A percentile compares a stretch with the other conserved stretches of the same genome.
Conservation (phyloP, 1,139 yeast species). For the Candida pseudocylindracea region DNA sequence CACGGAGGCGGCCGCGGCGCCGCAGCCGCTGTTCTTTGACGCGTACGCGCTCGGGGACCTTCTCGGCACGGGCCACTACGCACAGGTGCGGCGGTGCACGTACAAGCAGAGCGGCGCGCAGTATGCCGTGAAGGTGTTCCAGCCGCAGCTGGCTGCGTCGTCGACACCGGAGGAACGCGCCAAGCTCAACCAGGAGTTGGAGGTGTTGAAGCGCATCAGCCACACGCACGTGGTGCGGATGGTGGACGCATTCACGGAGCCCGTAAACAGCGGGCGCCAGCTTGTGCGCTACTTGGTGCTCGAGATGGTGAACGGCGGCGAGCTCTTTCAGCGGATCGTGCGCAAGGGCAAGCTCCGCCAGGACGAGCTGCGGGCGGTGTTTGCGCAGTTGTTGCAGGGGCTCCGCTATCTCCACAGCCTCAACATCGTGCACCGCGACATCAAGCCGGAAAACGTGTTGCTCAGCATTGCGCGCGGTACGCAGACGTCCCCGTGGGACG, state of each 20-base stretch:
- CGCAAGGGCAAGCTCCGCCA: constrained; percentile 36
- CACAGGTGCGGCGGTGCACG: constrained; percentile 50
- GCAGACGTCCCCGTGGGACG: constrained; percentile 55
- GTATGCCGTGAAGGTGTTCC: constrained; percentile 60
- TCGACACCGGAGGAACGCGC: constrained; percentile 15
- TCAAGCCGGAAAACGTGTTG: constrained; percentile 77
- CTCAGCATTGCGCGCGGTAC: constrained; percentile 25
- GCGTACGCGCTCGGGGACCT: constrained; percentile 37
- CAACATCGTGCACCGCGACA: constrained; percentile 73
- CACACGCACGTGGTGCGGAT: constrained; percentile 54
- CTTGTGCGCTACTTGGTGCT: constrained; percentile 43
- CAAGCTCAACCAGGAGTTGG: constrained; percentile 46
- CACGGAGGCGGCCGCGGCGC: constrained; percentile 6
- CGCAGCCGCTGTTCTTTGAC: constrained; percentile 24
- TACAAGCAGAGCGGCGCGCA: constrained; percentile 31
- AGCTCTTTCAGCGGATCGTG: constrained; percentile 47
- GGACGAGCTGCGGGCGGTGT: constrained; percentile 37
- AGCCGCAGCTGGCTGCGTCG: constrained; percentile 25
- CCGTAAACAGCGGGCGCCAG: constrained; percentile 23
- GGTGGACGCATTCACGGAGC: constrained; percentile 47
- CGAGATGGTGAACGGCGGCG: constrained; percentile 58
- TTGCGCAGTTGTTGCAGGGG: constrained; percentile 40
- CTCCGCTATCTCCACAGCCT: constrained; percentile 39
- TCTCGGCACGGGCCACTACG: constrained; percentile 61
- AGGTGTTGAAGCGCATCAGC: constrained; percentile 36